Conservation (phyloP, 805 yeast species). For the Komagataella phaffii region DNA sequence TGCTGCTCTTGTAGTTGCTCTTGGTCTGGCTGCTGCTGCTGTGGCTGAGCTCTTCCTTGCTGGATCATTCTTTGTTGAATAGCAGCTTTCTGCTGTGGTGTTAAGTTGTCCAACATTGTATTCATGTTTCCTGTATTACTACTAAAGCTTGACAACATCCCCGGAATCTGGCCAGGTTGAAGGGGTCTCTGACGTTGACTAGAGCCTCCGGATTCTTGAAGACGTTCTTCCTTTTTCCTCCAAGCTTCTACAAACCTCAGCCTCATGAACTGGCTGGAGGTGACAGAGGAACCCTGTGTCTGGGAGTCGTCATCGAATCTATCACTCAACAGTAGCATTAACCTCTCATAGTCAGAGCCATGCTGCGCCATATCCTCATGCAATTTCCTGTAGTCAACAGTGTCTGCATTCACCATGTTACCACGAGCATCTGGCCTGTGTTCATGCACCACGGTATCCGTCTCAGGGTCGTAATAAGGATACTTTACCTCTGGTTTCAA, state of each 20-base stretch:
- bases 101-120: constrained; percentile 3
- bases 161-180: not conserved
- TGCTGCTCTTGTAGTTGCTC: constrained; percentile 4
- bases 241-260: constrained; percentile 81
- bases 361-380: constrained; percentile 68
- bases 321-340: constrained; percentile 64
- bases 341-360: constrained; percentile 76
- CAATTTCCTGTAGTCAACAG: constrained; percentile 18
- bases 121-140: not conserved
- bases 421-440: constrained; percentile 25
- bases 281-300: constrained; percentile 15
- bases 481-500: constrained; percentile 31
- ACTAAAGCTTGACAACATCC: not conserved
- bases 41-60: constrained; percentile 5
- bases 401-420: constrained; percentile 10
- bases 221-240: constrained; percentile 49
- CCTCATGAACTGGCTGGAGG: constrained; percentile 59
- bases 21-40: not conserved
- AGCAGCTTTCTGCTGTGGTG: constrained; percentile 4
- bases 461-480: constrained; percentile 23
- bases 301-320: constrained; percentile 24
- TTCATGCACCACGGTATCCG: constrained; percentile 17
- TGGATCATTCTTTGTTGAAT: constrained; percentile 3
- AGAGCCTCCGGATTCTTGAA: constrained; percentile 27
- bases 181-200: constrained; percentile 5